Conservation (phyloP, 2,329 filamentous ascomycete genomes). For the Diaporthe helianthi region DNA sequence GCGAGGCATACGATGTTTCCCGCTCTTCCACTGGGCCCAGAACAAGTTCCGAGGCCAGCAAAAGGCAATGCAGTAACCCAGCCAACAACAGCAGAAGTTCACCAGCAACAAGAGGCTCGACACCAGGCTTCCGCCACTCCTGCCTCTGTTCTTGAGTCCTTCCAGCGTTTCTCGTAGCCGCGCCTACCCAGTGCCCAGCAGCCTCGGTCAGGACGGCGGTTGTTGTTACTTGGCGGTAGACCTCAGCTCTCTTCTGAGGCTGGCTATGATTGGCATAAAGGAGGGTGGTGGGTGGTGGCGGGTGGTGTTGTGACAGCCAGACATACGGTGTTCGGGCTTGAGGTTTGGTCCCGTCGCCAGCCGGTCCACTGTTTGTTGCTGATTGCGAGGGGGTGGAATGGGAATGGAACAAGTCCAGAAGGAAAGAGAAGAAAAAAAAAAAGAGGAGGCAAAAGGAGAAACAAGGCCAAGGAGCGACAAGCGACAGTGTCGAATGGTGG, state of each 20-base stretch:
- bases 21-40: conserved; percentile 50
- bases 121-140: conserved; percentile 3
- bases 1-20: conserved; percentile 64
- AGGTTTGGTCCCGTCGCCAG: conserved; percentile 35
- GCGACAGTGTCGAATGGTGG: conserved; percentile 22
- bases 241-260: conserved; percentile 10
- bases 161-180: conserved; percentile 33
- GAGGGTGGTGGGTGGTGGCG: conserved; percentile 26
- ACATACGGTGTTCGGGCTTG: conserved; percentile 32
- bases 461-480: conserved; percentile 25
- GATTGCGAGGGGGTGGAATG: background rate
- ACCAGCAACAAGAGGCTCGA: conserved; percentile 33
- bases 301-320: conserved; percentile 23
- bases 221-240: background rate
- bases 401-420: background rate
- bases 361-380: conserved; percentile 33
- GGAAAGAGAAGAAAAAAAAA: background rate
- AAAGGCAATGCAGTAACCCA: conserved; percentile 37
- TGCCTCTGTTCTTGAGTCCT: conserved; percentile 7
- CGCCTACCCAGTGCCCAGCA: conserved; percentile 37
- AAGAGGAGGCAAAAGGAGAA: conserved; percentile 14
- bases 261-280: conserved; percentile 27
- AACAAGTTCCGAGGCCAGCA: conserved; percentile 54
- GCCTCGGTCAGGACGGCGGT: background rate
- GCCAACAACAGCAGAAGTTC: conserved; percentile 21